Base-by-base conservation (phyloP, 2,329 filamentous ascomycete species). In the Rutstroemia sp. region DNA sequence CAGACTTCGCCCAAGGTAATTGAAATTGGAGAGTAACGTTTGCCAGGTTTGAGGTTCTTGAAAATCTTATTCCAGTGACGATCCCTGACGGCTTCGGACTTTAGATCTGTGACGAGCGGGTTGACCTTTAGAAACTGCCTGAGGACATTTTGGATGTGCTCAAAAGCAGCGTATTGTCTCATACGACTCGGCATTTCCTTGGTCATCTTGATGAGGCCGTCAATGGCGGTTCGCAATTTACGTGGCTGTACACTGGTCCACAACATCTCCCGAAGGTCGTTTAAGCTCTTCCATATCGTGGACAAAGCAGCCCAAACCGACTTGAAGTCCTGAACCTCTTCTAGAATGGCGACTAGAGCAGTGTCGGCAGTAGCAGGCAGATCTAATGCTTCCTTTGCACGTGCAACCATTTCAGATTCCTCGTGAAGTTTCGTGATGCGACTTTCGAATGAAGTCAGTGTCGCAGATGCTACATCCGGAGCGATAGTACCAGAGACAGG, bases 111-210 rank as follows among this genome's bases (percentile, higher is more conserved):
- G 3, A 99, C 79, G 37, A 96, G 79, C 10, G 86, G 79, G 68
- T 97, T 99, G 64, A 95, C 90, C 71, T 96, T 97, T 61, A 96
- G 79, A 49, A 95, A 81, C 60, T 92, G 86, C 46, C 91, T 88
- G 42, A 99, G 81, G 30, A 95, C 88, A 61, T 84, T 90, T 70
- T 99, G 95, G 41, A 99, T 91, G 68, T 99, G 92, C 72, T 99
- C 95, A 69, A 99, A 99, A n/a, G 95, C 95, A 64, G 95, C 92
- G 71, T 99, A 99, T 69, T 99, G 95, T 59, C 95, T 86, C 92
- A 99, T 97, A 58, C 94, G 86, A 72, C 91, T 96, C 0, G 95
- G 94, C 94, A 99, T 97, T 61, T 97, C 92, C 74, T 96, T 97
- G 38, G 92, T 97, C 81, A 95, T 95, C 76, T 96, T 96, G 71